Evolutionary conservation across 2,329 filamentous ascomycete genomes (phyloP), one percentile per base, ranked within the genome.

Genomic region (Fusarium pseudocircinatum): DNA sequence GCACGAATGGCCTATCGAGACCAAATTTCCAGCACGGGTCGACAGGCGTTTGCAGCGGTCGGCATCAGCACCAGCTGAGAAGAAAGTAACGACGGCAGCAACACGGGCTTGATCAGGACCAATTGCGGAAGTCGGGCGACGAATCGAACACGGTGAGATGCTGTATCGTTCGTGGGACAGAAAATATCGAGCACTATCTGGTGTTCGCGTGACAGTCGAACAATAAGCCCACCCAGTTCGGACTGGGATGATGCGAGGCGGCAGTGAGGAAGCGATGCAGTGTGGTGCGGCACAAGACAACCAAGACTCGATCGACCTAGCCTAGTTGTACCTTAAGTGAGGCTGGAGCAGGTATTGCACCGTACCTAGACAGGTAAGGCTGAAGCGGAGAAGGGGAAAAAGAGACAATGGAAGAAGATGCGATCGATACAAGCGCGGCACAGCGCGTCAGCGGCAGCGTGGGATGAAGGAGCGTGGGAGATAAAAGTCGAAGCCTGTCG

Each of bases 21-120:
- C 79, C 79, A 78, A 75, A 75, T 73, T 64, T 77, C 77, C 74
- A 81, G 76, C 75, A 75, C 72, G 75, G 73, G 75, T 80, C 75
- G 79, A 75, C 74, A 79, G 78, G 74, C 72, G 78, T 77, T 74
- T 72, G 75, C 76, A 76, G 75, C 75, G 81, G 78, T 80, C 81
- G 80, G 81, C 82, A 83, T 83, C 81, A 83, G 82, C 81, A 77
- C 75, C 77, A 75, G 75, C 74, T 72, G 74, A 61, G 57, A 72
- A 34, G 61, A 59, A 65, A 66, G 66, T 60, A 66, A 63, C 63
- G 70, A 64, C 53, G 42, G 54, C 58, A 62, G 54, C 43, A 67
- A 54, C 40, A 69, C 53, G 34, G 62, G 61, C 42, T 58, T 39
- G 70, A 72, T 73, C 59, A 69, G 72, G 70, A 69, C 70, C 79